Base-by-base conservation (phyloP, 2,329 filamentous ascomycete species). In the Sclerotinia glacialis region DNA sequence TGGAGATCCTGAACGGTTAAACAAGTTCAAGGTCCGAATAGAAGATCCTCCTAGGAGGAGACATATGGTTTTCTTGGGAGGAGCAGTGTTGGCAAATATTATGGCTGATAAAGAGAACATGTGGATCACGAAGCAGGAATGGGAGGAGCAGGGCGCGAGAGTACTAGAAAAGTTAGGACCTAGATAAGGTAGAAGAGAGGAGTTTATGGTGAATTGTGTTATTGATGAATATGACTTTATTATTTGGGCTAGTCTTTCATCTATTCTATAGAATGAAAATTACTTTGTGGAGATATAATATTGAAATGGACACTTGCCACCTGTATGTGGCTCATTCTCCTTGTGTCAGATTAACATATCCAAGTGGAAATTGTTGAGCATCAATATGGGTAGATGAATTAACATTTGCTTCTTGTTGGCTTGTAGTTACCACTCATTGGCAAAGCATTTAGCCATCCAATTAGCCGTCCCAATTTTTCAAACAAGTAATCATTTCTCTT, bases 21-120 rank as follows among this genome's bases (percentile, higher is more conserved):
- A 87, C 88, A 99, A 98, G 88, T 99, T 99, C 86, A 99, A 98
- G 86, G 94, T 99, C 72, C 88, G 95, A 79, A 98, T 99, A 83
- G 95, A 99, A 79, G 95, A 99, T 78, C 95, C 95, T 62, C 95
- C 95, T 44, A 86, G 95, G 80, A 87, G 95, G 81, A 86, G 94
- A 79, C 95, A 99, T 83, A 98, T 99, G 93, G 95, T 99, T n/a
- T 98, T 99, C 85, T 81, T 99, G 66, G 95, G 95, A 67, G 95
- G 95, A 74, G 95, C 95, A 34, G 95, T 99, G 70, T 83, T 99
- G 75, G 95, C 95, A 74, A 98, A 98, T 78, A 96, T 99, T 79
- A 98, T 99, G 90, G 93, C 95, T 55, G 93, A 98, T 81, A 98
- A 97, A 82, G 92, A 97, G 79, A 91, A 89, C 78, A 98, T 98